Base-by-base conservation (phyloP, 2,329 filamentous ascomycete genomes). In the Claviceps paspali region DNA sequence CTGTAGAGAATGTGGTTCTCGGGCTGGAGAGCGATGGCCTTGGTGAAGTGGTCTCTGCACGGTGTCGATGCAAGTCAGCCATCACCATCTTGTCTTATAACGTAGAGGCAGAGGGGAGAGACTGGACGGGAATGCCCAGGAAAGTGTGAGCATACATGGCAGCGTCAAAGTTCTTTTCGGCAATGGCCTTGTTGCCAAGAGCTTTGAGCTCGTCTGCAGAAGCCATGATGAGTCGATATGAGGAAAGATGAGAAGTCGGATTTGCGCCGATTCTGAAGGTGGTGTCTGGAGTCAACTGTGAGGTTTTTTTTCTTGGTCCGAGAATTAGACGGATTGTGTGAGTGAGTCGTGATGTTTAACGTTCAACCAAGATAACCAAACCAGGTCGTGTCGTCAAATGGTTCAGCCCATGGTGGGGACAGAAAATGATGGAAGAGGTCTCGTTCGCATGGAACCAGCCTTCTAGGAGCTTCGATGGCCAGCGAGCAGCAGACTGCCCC, bases 161-260 rank as follows among this genome's bases (percentile, higher is more conserved):
- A 60, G 88, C 85, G 53, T 86, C 73, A 60, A 94, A 98, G 63
- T 96, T 86, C 73, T 96, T 96, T 45, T 84, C 86, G 47, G 85
- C 81, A 62, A 98, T 98, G 63, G 92, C 87, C 70, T 93, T 93
- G 72, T 98, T 98, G 68, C 88, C 91, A 59, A 91, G 81, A 54
- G 87, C 85, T 71, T 98, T 98, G 53, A 98, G 76, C 74, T 88
- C 73, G 60, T 79, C 76, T 49, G 73, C 74, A 43, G 70, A 70
- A 51, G 71, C 61, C 72, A 76, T 76, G 38, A 28, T 45, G 35
- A 15, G 17, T 32, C 33, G 29, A 36, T 41, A 33, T 26, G 29
- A 34, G 41, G 30, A 27, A 36, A 33, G 39, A 38, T 18, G 26
- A 30, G 29, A 39, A 36, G 22, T 37, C 29, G 28, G 6, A 11